phyloP scores from a whole-genome alignment of 1,139 yeast species.

The Hyphopichia khmerensis region DNA sequence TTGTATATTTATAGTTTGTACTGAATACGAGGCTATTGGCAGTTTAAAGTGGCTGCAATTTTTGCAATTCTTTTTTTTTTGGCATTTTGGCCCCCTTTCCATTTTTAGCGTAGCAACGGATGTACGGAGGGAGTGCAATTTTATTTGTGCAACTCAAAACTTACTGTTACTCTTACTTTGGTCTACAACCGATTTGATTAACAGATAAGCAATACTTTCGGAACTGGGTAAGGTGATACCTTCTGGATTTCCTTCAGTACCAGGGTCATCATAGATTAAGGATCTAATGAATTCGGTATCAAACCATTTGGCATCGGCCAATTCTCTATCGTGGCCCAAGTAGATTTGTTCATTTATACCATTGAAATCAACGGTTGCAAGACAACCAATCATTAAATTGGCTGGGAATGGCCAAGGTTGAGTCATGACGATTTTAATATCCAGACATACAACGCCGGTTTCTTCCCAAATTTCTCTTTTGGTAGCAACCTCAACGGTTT shows the following conservation, averaged over 20 bases:
- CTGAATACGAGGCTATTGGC: no score
- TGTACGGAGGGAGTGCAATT: no score
- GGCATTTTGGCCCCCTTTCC: no score
- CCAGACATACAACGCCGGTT: constrained; percentile 72
- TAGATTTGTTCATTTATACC: constrained; percentile 60
- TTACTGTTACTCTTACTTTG: constrained; percentile 15
- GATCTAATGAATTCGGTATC: constrained; percentile 51
- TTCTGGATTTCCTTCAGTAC: constrained; percentile 32
- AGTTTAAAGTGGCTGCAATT: no score
- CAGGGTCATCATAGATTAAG: constrained; percentile 38
- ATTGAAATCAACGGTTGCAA: constrained; percentile 68
- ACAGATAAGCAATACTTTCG: constrained; percentile 40
- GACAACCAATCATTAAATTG: constrained; percentile 88
- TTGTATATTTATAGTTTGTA: no score
- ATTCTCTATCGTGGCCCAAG: constrained; percentile 80
- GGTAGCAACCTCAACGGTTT: constrained; percentile 85
- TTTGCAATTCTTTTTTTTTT: no score
- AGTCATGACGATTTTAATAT: constrained; percentile 60
- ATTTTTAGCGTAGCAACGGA: no score
- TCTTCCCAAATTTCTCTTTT: constrained; percentile 94
- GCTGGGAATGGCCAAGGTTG: constrained; percentile 99
- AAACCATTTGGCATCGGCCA: constrained; percentile 85
- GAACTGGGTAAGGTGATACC: constrained; percentile 41
- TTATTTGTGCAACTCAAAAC: no score
- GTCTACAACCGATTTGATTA: constrained; percentile 48